These are phyloP conservation scores for Saccharomycopsis microspora DNA, from an alignment of 805 yeast genomes.

Conservation along the genomic window DNA sequence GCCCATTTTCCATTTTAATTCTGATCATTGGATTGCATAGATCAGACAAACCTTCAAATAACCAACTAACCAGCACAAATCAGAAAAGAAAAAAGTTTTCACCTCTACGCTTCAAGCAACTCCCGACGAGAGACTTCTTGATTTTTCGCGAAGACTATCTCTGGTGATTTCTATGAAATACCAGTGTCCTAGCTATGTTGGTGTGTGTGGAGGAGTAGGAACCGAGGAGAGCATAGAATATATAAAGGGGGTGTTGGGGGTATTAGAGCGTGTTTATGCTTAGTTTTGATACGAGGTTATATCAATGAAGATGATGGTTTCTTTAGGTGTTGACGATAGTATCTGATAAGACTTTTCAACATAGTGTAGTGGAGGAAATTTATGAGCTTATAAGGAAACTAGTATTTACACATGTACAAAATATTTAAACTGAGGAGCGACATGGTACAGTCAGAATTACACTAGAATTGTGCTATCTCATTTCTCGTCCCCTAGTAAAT, in stretches of 20 bases:
- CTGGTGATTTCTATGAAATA: slow-evolving; percentile 30
- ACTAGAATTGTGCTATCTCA: too few species aligned
- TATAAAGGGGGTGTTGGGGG: slow-evolving; percentile 21
- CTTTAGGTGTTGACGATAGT: too few species aligned
- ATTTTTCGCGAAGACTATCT: slow-evolving; percentile 32
- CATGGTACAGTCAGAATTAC: too few species aligned
- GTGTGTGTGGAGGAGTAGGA: slow-evolving; percentile 29
- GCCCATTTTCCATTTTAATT: slow-evolving; percentile 4
- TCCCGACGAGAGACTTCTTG: slow-evolving; percentile 29
- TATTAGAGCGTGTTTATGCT: slow-evolving; percentile 21
- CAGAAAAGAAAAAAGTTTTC: slow-evolving; percentile 21
- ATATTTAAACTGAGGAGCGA: too few species aligned
- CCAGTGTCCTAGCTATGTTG: slow-evolving; percentile 33
- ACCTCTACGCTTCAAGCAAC: slow-evolving; percentile 32
- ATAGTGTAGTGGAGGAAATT: too few species aligned
- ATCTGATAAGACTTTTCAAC: too few species aligned
- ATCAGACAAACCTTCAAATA: neutral
- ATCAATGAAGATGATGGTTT: too few species aligned
- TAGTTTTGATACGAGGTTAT: neutral
- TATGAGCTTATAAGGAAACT: too few species aligned
- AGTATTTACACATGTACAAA: too few species aligned
- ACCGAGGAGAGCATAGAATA: slow-evolving; percentile 24
- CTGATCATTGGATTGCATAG: too few species aligned
- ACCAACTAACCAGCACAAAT: slow-evolving; percentile 4
- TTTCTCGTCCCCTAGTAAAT: too few species aligned